Conservation (phyloP, 495 filamentous ascomycete species). For the Glarea lozoyensis region DNA sequence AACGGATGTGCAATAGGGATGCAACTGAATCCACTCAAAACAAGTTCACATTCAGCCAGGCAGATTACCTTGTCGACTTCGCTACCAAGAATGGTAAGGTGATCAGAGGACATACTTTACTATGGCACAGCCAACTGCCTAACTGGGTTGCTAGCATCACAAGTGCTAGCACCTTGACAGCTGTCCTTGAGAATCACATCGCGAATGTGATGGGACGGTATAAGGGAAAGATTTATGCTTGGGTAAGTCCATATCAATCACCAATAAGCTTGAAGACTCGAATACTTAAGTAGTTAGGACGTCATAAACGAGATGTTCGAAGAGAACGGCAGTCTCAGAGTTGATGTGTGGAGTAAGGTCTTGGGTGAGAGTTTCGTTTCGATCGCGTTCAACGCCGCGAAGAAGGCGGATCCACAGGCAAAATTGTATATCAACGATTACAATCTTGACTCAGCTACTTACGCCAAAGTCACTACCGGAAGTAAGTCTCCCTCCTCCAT, state of each 20-base stretch:
- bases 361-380: slow-evolving; percentile 45
- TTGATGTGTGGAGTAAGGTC: slow-evolving; percentile 47
- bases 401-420: slow-evolving; percentile 45
- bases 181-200: slow-evolving; percentile 51
- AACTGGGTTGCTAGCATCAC: slow-evolving; percentile 47
- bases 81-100: slow-evolving; percentile 45
- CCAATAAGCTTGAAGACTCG: not conserved
- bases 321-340: slow-evolving; percentile 49
- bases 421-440: slow-evolving; percentile 66
- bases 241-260: slow-evolving; percentile 24
- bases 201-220: slow-evolving; percentile 46
- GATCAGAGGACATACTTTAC: slow-evolving; percentile 53
- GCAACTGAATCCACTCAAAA: slow-evolving; percentile 2
- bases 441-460: slow-evolving; percentile 37
- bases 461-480: not conserved
- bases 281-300: slow-evolving; percentile 29
- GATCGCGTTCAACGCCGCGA: slow-evolving; percentile 55
- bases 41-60: slow-evolving; percentile 10
- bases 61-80: slow-evolving; percentile 35
- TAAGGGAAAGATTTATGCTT: slow-evolving; percentile 54
- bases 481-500: not conserved
- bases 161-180: slow-evolving; percentile 39
- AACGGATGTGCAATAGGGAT: too few relatives aligned
- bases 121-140: slow-evolving; percentile 59
- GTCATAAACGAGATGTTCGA: slow-evolving; percentile 63